Evolutionary conservation across 1,284 basidiomycete genomes (phyloP), one percentile per base, ranked within the genome.

Genomic region (Rhodotorula sp.): DNA sequence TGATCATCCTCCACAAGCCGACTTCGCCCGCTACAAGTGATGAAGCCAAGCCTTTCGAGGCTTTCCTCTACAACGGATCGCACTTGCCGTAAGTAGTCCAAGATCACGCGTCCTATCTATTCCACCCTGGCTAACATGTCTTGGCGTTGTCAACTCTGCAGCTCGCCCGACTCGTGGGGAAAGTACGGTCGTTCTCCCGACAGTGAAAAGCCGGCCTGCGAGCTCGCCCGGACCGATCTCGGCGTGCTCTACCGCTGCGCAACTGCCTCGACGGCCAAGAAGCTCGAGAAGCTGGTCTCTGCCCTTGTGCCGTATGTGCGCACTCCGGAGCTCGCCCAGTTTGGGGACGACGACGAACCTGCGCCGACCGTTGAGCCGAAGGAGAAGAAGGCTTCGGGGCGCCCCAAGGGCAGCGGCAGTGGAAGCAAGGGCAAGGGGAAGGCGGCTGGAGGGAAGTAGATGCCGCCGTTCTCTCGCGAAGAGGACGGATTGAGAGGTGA

Each of bases 51-150:
- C 57, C 53, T 42, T 60, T 37, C 49, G 42, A 66, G 44, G 64
- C 58, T 2, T 66, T 66, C 58, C 57, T 66, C 22, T 59, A 60
- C 58, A 42, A 60, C 22, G 64, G 58, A 6, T 60, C 58, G 42
- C 64, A 66, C 58, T 42, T 26, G 45, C 64, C 58, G 64, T 60
- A n/a, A n/a, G n/a, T n/a, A n/a, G n/a, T n/a, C n/a, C n/a, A n/a
- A n/a, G n/a, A n/a, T n/a, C n/a, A n/a, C n/a, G n/a, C n/a, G n/a
- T n/a, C n/a, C n/a, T n/a, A n/a, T n/a, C n/a, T n/a, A n/a, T n/a
- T n/a, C n/a, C n/a, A n/a, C n/a, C n/a, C n/a, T n/a, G n/a, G n/a
- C n/a, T n/a, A n/a, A n/a, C n/a, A n/a, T n/a, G n/a, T n/a, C n/a
- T n/a, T n/a, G n/a, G n/a, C n/a, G n/a, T n/a, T n/a, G n/a, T n/a